Evolutionary conservation across 352 stramenopile genomes (phyloP).

Genomic region (Pythium utonaiense): DNA sequence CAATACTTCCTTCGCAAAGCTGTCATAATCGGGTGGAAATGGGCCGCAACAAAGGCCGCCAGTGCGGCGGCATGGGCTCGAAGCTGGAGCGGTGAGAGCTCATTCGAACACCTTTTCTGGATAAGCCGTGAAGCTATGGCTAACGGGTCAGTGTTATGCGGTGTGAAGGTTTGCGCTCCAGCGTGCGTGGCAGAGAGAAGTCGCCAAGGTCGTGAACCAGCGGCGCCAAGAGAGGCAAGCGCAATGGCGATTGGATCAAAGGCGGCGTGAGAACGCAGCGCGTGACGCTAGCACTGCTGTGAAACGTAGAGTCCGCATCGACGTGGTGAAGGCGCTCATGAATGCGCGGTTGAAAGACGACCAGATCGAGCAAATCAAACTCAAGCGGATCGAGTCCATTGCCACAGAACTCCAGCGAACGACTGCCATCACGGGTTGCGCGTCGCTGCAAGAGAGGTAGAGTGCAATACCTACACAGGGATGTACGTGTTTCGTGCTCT

Average conservation of each 20-base stretch:
- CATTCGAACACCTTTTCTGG: too few relatives aligned
- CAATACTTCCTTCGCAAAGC: conserved; percentile 2
- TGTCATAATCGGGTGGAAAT: conserved; percentile 26
- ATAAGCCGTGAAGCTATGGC: too few relatives aligned
- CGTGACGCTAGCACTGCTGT: conserved; percentile 24
- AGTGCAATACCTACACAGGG: neutral
- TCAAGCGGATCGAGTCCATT: conserved; percentile 55
- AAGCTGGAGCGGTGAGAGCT: conserved; percentile 63
- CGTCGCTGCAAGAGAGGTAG: conserved; percentile 55
- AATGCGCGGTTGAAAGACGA: conserved; percentile 73
- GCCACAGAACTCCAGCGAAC: conserved; percentile 51
- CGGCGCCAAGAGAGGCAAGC: conserved; percentile 49
- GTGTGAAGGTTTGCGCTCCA: conserved; percentile 55
- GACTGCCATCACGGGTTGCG: conserved; percentile 10
- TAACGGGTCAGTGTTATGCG: neutral
- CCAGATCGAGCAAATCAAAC: conserved; percentile 65
- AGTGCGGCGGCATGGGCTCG: conserved; percentile 64
- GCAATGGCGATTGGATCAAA: conserved; percentile 38
- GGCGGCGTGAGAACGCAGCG: conserved; percentile 30
- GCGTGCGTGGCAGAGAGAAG: conserved; percentile 57
- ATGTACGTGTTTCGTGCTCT: too few relatives aligned
- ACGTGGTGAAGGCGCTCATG: conserved; percentile 67
- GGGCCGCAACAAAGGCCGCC: conserved; percentile 70
- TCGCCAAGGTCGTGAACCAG: conserved; percentile 41
- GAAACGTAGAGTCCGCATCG: conserved; percentile 62